Base-by-base conservation (phyloP, 2,329 filamentous ascomycete genomes). In the Aspergillus arachidicola region DNA sequence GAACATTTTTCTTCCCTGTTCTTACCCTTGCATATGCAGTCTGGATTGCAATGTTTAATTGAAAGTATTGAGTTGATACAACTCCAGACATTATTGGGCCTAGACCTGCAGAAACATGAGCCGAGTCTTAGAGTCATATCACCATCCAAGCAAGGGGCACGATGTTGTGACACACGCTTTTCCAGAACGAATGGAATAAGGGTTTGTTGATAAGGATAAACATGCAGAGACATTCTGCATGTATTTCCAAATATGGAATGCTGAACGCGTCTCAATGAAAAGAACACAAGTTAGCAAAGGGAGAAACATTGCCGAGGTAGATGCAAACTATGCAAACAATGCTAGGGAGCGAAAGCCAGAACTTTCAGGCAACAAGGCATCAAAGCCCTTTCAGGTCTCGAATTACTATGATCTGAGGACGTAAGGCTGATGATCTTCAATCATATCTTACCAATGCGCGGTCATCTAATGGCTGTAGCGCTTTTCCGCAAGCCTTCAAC, bases 231-330 rank as follows among this genome's bases (percentile, higher is more conserved):
- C 32, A 26, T 36, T 55, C 34, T 38, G 21, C 32, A 55, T 55
- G 32, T 21, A 14, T 38, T 32, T 55, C 32, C n/a, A 55, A 16
- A 34, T 7, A 55, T 55, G 51, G 51, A 55, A 55, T 55, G 51
- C 51, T n/a, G 51, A 55, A 41, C 41, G 51, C 32, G 23, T 55
- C 51, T 55, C n/a, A 19, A 26, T 23, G 28, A n/a, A 14, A 34
- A 26, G 19, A 53, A 28, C 9, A 36, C 14, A 36, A 14, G 34
- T 5, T 36, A 14, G 26, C 30, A 54, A 54, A 54, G 9, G 12
- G 30, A 55, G 51, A 55, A 55, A 55, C 32, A 55, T 55, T 38
- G 51, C 51, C 51, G 51, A 55, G 51, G 7, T 28, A 9, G 26
- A 38, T 38, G 34, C 34, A 55, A 38, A 55, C 34, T 1, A 14